Evolutionary conservation across 225 moss, liverwort and hornwort species (phyloP).

Genomic region (Pseudoscleropodium purum): DNA sequence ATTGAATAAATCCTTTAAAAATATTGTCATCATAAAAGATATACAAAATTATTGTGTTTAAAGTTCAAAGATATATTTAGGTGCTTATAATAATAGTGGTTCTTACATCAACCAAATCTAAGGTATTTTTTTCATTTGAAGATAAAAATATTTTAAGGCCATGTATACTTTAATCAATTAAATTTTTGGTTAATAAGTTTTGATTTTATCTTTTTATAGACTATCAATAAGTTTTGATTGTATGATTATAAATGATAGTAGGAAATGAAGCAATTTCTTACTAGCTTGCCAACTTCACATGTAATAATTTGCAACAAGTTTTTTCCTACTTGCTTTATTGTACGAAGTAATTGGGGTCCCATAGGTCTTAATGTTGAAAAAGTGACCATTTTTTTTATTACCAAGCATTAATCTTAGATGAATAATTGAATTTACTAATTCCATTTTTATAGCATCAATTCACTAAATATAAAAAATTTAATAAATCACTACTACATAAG

Average conservation of each 20-base stretch:
- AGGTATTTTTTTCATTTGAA: not conserved
- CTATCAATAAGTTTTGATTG: not conserved
- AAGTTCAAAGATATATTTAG: not conserved
- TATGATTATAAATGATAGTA: not conserved
- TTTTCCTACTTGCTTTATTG: constrained; percentile 24
- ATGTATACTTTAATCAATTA: not conserved
- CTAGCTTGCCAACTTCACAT: constrained; percentile 12
- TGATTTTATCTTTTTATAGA: not conserved
- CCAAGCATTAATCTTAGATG: not conserved
- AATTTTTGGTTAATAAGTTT: not conserved
- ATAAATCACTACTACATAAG: not conserved
- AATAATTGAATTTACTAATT: not conserved
- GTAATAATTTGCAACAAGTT: constrained; percentile 20
- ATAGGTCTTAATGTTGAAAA: constrained; percentile 9
- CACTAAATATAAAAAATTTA: not conserved
- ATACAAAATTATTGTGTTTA: no score
- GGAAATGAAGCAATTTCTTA: not conserved
- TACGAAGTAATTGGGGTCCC: constrained; percentile 9
- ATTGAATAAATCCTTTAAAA: not conserved
- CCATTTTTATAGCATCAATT: not conserved
- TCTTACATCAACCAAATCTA: not conserved
- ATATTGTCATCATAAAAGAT: no score
- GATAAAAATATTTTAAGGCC: no score
- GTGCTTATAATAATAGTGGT: not conserved
- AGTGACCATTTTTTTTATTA: constrained; percentile 4